phyloP scores from a whole-genome alignment of 169 alveolate genomes.

The Blepharisma undulans region DNA sequence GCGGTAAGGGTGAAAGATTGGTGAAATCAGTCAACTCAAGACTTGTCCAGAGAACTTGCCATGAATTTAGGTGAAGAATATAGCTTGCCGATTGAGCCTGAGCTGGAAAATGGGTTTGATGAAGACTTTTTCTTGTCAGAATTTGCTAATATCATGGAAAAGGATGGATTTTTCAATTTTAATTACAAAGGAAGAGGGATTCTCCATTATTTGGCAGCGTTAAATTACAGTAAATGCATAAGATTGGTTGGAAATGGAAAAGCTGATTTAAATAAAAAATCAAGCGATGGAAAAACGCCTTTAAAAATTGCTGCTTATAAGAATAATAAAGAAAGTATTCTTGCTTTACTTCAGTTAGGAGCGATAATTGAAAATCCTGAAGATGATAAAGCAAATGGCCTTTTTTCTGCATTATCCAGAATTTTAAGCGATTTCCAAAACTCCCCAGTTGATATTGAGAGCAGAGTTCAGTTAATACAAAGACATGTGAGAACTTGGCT shows the following conservation, averaged over 20 bases:
- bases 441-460: neutral
- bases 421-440: neutral
- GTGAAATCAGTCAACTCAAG: neutral
- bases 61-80: neutral
- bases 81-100: neutral
- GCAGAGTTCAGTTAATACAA: constrained; percentile 7
- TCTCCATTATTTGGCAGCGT: neutral
- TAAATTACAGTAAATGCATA: neutral
- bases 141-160: neutral
- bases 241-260: neutral
- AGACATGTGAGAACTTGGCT: constrained; percentile 38
- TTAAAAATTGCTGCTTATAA: neutral
- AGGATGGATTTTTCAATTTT: neutral
- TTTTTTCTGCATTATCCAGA: neutral
- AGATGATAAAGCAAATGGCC: neutral
- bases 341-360: neutral
- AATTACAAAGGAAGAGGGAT: neutral
- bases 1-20: neutral
- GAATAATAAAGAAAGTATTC: neutral
- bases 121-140: constrained; percentile 12
- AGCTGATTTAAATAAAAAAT: neutral
- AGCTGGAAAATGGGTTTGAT: neutral
- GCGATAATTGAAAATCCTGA: neutral
- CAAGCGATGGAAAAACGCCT: neutral
- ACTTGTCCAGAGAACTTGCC: neutral